phyloP scores from a whole-genome alignment of 257 asterid genomes.

The Nicotiana sylvestris region DNA sequence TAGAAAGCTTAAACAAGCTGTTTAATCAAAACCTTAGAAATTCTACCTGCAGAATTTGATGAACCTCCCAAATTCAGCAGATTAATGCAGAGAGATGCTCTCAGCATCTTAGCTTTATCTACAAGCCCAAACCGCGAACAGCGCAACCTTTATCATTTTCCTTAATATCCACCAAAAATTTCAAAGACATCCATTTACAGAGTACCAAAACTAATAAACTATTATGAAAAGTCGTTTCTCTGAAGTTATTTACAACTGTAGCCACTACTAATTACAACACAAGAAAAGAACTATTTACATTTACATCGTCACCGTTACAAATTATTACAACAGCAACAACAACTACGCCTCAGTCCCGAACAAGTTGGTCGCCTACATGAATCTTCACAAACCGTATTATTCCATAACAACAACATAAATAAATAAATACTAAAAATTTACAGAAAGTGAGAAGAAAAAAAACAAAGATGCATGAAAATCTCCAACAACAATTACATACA shows the following conservation, averaged over 20 bases:
- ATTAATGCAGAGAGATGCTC: slow-evolving; percentile 10
- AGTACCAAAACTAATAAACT: neutral
- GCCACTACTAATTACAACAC: neutral
- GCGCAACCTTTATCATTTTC: neutral
- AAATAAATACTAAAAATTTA: slow-evolving; percentile 1
- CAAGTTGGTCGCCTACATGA: neutral
- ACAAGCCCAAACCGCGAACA: slow-evolving; percentile 14
- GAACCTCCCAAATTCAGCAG: slow-evolving; percentile 46
- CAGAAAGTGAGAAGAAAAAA: slow-evolving; percentile 13
- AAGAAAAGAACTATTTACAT: neutral
- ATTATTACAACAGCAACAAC: no score
- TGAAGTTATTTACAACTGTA: neutral
- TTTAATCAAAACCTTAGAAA: slow-evolving; percentile 31
- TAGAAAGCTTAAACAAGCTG: neutral
- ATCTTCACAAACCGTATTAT: neutral
- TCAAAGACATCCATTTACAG: slow-evolving; percentile 14
- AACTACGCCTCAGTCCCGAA: neutral
- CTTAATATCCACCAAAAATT: neutral
- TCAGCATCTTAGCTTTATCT: slow-evolving; percentile 24
- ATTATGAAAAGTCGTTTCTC: neutral
- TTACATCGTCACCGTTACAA: neutral
- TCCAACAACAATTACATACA: slow-evolving; percentile 11
- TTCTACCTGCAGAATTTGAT: slow-evolving; percentile 51
- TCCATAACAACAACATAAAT: slow-evolving; percentile 7
- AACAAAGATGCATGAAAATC: slow-evolving; percentile 9